phyloP scores from a whole-genome alignment of 768 basidiomycete species.

The Pulveroboletus sp. region DNA sequence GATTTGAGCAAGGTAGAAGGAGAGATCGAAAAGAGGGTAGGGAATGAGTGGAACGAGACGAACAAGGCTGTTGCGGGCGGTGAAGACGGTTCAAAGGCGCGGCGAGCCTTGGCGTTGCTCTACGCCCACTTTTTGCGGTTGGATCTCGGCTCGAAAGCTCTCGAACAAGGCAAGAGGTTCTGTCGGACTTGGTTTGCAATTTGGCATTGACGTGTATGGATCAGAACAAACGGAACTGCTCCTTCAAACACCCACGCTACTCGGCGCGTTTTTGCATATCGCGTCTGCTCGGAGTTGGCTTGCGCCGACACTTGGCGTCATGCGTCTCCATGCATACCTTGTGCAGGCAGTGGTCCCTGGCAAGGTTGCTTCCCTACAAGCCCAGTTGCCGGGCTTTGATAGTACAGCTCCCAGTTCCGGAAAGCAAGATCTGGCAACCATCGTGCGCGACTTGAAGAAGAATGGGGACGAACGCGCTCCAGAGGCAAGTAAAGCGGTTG shows the following conservation, averaged over 20 bases:
- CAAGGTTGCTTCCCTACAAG: conserved; percentile 42
- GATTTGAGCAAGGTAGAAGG: conserved; percentile 52
- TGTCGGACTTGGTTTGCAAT: not conserved
- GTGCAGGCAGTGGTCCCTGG: conserved; percentile 78
- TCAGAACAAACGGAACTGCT: conserved; percentile 72
- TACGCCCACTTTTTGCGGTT: conserved; percentile 83
- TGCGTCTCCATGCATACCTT: conserved; percentile 82
- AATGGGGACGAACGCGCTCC: conserved; percentile 14
- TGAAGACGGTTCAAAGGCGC: conserved; percentile 37
- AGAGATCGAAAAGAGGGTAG: conserved; percentile 46
- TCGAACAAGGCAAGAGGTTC: conserved; percentile 62
- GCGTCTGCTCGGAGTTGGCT: conserved; percentile 89
- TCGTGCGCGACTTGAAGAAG: conserved; percentile 18
- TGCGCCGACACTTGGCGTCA: conserved; percentile 66
- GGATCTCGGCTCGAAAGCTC: conserved; percentile 45
- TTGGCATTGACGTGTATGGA: not conserved
- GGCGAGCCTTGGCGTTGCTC: conserved; percentile 65
- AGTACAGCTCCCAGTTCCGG: conserved; percentile 31
- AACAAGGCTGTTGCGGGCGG: conserved; percentile 38
- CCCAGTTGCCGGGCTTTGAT: conserved; percentile 78
- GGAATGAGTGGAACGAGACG: conserved; percentile 54
- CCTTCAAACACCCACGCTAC: conserved; percentile 66
- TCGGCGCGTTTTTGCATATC: conserved; percentile 81
- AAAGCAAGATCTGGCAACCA: conserved; percentile 13
- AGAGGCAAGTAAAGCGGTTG: conserved; percentile 51